Evolutionary conservation across 257 asterid genomes (phyloP), one percentile per base, ranked within the genome.

Genomic region (Solanum chilense): DNA sequence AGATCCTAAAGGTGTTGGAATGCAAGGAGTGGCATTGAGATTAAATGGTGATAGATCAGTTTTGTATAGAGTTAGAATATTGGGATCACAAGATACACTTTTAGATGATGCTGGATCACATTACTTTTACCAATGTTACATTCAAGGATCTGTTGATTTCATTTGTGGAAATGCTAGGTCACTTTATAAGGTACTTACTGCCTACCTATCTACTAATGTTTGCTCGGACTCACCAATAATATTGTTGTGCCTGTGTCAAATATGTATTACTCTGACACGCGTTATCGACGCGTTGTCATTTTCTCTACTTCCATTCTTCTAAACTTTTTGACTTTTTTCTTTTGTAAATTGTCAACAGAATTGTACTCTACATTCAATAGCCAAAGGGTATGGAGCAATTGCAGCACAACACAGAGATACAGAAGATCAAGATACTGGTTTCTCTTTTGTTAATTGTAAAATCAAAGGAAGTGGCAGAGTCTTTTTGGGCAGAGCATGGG

Each of bases 81-180:
- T 97, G 66, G 99, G 99, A 18, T 92, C 95, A 9, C 98, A 97
- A 52, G 98, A 97, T 9, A 95, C 99, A 0, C 96, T 97, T 3
- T 84, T 94, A 73, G 99, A 97, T 41, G 95, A 95, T 27, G 45
- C 29, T 0, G 99, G 99, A 13, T 44, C 91, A 0, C 99, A 97
- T 20, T 97, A 91, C 33, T 95, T 90, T 82, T 93, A 87, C 87
- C 91, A 85, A 25, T 95, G 98, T 86, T 92, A 86, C 86, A 94
- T 97, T 66, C 95, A 90, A 90, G 99, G 99, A 71, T 88, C 94
- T 1, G 91, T 92, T 0, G 99, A 97, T 86, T 95, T 97, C 93
- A 95, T 97, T 66, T 95, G 92, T 44, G 98, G 99, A 13, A 91
- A 92, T 25, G 98, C 94, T 9, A 95, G 76, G 74, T 97, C 99